Base-by-base conservation (phyloP, 768 basidiomycete genomes). In the Coprinopsis marcescibilis region DNA sequence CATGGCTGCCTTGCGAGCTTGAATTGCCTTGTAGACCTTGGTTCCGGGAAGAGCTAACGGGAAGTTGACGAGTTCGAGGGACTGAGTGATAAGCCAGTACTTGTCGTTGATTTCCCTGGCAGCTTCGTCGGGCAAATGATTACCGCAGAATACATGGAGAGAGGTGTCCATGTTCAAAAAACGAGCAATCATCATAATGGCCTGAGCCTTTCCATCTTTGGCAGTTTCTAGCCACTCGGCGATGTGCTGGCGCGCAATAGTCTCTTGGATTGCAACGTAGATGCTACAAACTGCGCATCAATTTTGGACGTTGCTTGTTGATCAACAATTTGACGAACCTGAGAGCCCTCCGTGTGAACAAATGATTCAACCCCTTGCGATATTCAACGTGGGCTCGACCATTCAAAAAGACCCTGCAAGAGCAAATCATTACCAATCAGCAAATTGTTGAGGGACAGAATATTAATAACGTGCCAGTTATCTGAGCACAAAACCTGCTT, bases 1-100 rank as follows among this genome's bases (percentile, higher is more conserved):
- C 69, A 92, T 76, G 14, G 91, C 89, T 36, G 75, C 70, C 62
- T 95, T 96, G 61, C 94, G 83, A 1, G 91, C 86, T 64, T 93
- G 83, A 54, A 92, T 84, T 2, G 95, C 96, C 55, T 82, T 87
- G 68, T 87, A 98, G 45, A 98, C 81, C 62, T 98, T 98, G 30
- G 96, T 98, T 23, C 96, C 96, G 15, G 96, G 96, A 29, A 96
- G 58, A 13, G 95, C 83, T 51, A 98, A 68, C 13, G 96, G 96
- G 72, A 99, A 98, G 73, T 99, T 99, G 73, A 99, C 96, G 45
- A 99, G 85, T 63, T 99, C 91, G 33, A 99, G 84, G 2, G 96
- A 90, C 55, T 81, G 72, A 5, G 96, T 98, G 66, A 99, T 96
- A 49, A 76, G 73, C 95, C 95, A 98, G 70, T 98, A 98, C 61